Evolutionary conservation across 202 grass and related monocot species (phyloP), one percentile per base, ranked within the genome.

Genomic region (Setaria italica): DNA sequence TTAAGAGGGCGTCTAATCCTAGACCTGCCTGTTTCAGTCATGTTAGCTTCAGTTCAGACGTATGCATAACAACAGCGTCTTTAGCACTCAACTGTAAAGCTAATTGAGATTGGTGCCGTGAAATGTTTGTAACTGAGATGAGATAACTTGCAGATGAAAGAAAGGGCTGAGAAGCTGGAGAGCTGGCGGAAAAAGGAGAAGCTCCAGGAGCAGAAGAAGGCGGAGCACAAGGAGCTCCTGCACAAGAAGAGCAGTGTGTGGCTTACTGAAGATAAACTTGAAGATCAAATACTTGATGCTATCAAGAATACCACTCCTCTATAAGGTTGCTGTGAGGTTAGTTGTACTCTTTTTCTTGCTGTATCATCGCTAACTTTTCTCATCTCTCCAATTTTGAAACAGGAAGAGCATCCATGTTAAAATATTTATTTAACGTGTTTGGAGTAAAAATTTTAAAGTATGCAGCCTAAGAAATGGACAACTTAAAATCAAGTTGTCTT

Each of bases 101-200:
- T 41, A 17, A 13, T 3, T 53, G 43, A 79, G 51, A 59, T 57
- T n/a, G 60, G 12, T 6, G 11, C 8, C 13, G 25, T 1, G 30
- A 76, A 30, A 30, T 41, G 29, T 59, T 30, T 78, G 34, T 71
- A 85, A 85, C 50, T 9, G 21, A 73, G 66, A 21, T 85, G 54
- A 69, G 47, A 76, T 84, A 35, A 70, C 84, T 1, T 11, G 56
- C 57, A 78, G 75, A 78, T 78, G 75, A 79, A 79, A 79, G 76
- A 79, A 79, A 64, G 58, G 49, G 59, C 76, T 49, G 76, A 79
- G 77, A 98, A 93, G 65, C 62, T 94, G 41, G 92, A 93, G 85
- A 89, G 74, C 72, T 98, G 89, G 91, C 87, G 83, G 80, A 56
- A 48, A 67, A 97, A 97, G 84, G 87, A 90, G 74, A 88, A 86